Evolutionary conservation across 768 basidiomycete genomes (phyloP).

Genomic region (Albatrellus ellisii): DNA sequence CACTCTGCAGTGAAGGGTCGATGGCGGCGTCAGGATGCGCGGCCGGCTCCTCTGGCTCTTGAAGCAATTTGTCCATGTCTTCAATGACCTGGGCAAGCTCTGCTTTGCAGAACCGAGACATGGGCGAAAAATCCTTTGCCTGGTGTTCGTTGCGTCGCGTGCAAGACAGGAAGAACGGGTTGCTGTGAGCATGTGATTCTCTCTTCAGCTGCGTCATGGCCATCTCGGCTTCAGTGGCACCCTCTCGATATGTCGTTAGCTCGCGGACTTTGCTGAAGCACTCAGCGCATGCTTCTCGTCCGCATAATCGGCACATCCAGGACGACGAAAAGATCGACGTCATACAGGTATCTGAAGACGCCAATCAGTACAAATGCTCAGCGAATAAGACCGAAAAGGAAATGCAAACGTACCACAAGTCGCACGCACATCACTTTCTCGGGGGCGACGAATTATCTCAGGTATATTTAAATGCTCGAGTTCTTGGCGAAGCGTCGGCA

Average conservation of each 20-base stretch:
- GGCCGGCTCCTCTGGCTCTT: constrained; percentile 11
- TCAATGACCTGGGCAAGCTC: constrained; percentile 55
- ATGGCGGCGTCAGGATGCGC: neutral
- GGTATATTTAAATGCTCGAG: constrained; percentile 41
- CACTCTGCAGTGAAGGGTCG: neutral
- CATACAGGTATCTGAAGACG: constrained; percentile 74
- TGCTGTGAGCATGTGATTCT: constrained; percentile 49
- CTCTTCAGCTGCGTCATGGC: constrained; percentile 35
- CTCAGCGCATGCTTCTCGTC: constrained; percentile 78
- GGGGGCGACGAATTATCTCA: constrained; percentile 54
- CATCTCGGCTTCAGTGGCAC: constrained; percentile 33
- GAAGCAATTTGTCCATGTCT: constrained; percentile 51
- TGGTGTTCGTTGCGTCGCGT: constrained; percentile 60
- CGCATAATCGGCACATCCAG: constrained; percentile 88
- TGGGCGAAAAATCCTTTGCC: constrained; percentile 57
- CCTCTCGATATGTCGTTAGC: constrained; percentile 40
- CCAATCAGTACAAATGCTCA: constrained; percentile 5
- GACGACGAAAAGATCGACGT: constrained; percentile 84
- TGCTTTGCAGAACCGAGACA: constrained; percentile 56
- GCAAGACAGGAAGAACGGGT: constrained; percentile 66
- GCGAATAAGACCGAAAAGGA: neutral
- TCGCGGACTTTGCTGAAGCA: constrained; percentile 64
- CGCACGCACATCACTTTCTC: constrained; percentile 73
- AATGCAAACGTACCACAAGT: constrained; percentile 57
- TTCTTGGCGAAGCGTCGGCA: constrained; percentile 56